Evolutionary conservation across 768 basidiomycete species (phyloP).

Genomic region (Collybia sp.): DNA sequence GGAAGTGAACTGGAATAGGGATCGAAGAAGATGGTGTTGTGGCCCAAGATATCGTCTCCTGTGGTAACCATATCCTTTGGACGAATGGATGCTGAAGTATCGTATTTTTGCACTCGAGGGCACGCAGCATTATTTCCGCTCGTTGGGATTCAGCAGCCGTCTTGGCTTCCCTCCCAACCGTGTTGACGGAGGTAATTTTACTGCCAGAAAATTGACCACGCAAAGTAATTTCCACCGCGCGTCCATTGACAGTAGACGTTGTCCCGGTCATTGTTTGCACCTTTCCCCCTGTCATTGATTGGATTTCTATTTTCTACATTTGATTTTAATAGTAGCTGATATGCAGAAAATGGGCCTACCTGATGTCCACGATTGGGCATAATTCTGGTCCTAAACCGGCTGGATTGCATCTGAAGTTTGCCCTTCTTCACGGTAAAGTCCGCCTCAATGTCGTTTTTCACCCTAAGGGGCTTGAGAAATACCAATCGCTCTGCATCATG

Average conservation of each 20-base stretch:
- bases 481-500: constrained; percentile 33
- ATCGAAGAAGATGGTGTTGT: not conserved
- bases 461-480: constrained; percentile 34
- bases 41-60: constrained; percentile 10
- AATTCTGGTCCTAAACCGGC: constrained; percentile 41
- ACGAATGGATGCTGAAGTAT: constrained; percentile 29
- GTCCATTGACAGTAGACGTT: constrained; percentile 30
- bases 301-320: constrained; percentile 16
- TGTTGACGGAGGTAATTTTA: constrained; percentile 28
- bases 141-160: constrained; percentile 41
- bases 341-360: constrained; percentile 12
- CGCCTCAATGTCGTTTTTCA: constrained; percentile 42
- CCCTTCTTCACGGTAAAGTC: constrained; percentile 22
- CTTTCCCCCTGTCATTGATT: constrained; percentile 8
- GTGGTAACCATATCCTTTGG: constrained; percentile 26
- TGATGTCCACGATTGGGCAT: constrained; percentile 17
- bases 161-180: constrained; percentile 41
- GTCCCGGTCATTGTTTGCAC: constrained; percentile 13
- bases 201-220: constrained; percentile 19
- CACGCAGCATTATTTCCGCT: constrained; percentile 17
- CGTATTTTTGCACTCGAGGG: constrained; percentile 18
- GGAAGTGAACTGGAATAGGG: constrained; percentile 11
- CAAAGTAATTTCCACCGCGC: constrained; percentile 26
- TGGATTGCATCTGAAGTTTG: constrained; percentile 26
- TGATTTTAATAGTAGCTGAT: not conserved